A percentile compares a stretch with the other conserved stretches of the same genome.
These are phyloP conservation scores for Aulographum hederae DNA, from an alignment of 2,329 filamentous ascomycete species.

Conservation along the genomic window DNA sequence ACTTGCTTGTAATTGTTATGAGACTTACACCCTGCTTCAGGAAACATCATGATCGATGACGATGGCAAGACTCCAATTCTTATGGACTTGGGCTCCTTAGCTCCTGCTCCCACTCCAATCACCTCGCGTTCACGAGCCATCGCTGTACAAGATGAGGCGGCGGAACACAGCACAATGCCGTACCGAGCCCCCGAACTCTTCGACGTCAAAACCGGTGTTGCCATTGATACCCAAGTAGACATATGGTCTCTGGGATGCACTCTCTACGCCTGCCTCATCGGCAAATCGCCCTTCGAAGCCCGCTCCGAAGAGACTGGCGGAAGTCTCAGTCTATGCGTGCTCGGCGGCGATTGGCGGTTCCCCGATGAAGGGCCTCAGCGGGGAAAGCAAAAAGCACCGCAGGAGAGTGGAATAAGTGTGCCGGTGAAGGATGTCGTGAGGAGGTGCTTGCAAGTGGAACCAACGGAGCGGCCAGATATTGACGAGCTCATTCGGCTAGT, in stretches of 20 bases:
- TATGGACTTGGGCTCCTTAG: conserved; percentile 91
- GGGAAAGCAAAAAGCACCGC: conserved; percentile 26
- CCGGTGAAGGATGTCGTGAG: conserved; percentile 74
- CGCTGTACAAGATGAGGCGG: conserved; percentile 82
- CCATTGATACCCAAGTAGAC: conserved; percentile 91
- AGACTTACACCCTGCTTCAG: conserved; percentile 13
- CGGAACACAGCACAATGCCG: conserved; percentile 95
- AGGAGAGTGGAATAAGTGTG: conserved; percentile 46
- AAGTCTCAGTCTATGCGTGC: conserved; percentile 75
- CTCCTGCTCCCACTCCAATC: conserved; percentile 71
- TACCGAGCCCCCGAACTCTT: conserved; percentile 96
- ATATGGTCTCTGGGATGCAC: conserved; percentile 97
- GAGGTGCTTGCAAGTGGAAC: conserved; percentile 72
- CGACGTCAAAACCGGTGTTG: conserved; percentile 82
- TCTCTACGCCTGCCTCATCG: conserved; percentile 89
- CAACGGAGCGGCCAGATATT: conserved; percentile 71
- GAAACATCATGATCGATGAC: conserved; percentile 97
- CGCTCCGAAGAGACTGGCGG: conserved; percentile 92
- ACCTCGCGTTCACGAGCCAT: conserved; percentile 81
- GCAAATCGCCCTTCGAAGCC: conserved; percentile 93
- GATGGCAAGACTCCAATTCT: conserved; percentile 75
- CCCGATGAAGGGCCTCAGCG: conserved; percentile 57
- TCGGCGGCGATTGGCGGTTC: conserved; percentile 92
- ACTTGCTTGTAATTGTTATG: neutral
- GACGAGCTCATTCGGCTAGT: conserved; percentile 66